Evolutionary conservation across 495 filamentous ascomycete species (phyloP).

Genomic region (Penicillium lagena): DNA sequence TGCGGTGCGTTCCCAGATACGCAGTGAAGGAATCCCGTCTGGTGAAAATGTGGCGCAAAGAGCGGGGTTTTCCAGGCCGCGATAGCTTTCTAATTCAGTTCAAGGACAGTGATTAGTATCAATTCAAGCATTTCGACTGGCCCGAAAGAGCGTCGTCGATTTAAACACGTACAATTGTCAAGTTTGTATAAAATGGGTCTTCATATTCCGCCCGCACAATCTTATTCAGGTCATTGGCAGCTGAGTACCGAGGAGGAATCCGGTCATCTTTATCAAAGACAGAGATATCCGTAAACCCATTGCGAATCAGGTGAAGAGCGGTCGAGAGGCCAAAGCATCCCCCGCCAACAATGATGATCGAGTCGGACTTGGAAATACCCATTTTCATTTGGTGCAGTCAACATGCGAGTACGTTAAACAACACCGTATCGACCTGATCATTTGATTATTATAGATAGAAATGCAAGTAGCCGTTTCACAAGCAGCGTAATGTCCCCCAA

Average conservation of each 20-base stretch:
- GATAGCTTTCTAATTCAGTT: constrained; percentile 37
- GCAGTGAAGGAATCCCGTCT: constrained; percentile 48
- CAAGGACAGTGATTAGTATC: constrained; percentile 5
- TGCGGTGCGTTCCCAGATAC: constrained; percentile 38
- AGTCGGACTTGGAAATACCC: not conserved
- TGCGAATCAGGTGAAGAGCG: constrained; percentile 38
- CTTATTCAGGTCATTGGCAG: constrained; percentile 50
- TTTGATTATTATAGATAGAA: not conserved
- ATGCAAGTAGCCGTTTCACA: too few species aligned
- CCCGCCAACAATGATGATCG: constrained; percentile 25
- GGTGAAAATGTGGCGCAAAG: constrained; percentile 47
- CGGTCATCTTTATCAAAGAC: constrained; percentile 28
- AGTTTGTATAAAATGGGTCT: constrained; percentile 46
- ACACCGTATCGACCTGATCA: not conserved
- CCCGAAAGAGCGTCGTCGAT: constrained; percentile 2
- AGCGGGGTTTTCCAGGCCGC: constrained; percentile 44
- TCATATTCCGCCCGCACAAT: constrained; percentile 52
- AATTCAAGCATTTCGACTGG: constrained; percentile 2
- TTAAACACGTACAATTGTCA: constrained; percentile 31
- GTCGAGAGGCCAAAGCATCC: constrained; percentile 47
- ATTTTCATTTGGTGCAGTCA: not conserved
- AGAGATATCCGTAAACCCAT: constrained; percentile 39
- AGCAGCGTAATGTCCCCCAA: too few species aligned
- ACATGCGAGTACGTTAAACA: too few species aligned
- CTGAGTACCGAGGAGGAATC: constrained; percentile 35